A percentile compares a stretch with the other conserved stretches of the same genome.
Evolutionary conservation across 805 yeast genomes (phyloP).

Genomic region (Ogataea ramenticola): DNA sequence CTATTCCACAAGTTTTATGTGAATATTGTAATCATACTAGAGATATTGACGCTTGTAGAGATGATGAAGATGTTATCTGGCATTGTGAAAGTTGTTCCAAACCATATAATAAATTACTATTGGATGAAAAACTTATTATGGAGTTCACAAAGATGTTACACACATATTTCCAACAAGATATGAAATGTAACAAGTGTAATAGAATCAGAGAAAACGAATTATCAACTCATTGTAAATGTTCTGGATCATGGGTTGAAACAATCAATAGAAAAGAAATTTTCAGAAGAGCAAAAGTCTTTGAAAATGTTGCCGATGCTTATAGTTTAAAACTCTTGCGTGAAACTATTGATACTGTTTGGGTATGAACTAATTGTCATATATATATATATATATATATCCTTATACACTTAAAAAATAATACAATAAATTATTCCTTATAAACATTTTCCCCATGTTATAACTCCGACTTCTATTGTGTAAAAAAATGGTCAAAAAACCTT

Average conservation of each 20-base stretch:
- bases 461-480: no score
- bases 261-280: conserved; percentile 37
- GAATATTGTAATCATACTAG: conserved; percentile 66
- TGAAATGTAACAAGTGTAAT: conserved; percentile 72
- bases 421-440: no score
- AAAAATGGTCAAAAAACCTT: no score
- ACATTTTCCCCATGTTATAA: no score
- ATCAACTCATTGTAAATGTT: conserved; percentile 74
- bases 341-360: conserved; percentile 17
- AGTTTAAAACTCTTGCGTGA: conserved; percentile 50
- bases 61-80: conserved; percentile 46
- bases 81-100: conserved; percentile 60
- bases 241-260: conserved; percentile 76
- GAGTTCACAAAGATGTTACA: conserved; percentile 50
- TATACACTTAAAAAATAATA: no score
- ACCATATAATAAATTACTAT: conserved; percentile 53
- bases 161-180: conserved; percentile 71
- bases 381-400: no score
- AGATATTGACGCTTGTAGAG: conserved; percentile 79
- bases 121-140: conserved; percentile 76
- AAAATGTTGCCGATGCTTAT: conserved; percentile 52
- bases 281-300: conserved; percentile 39
- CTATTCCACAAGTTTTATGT: conserved; percentile 66
- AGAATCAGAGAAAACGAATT: conserved; percentile 60
- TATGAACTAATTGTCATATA: not conserved